Percentiles rank a stretch among this genome's conserved stretches.
Evolutionary conservation across 345 rosid genomes (phyloP).

Genomic region (Heritiera littoralis): DNA sequence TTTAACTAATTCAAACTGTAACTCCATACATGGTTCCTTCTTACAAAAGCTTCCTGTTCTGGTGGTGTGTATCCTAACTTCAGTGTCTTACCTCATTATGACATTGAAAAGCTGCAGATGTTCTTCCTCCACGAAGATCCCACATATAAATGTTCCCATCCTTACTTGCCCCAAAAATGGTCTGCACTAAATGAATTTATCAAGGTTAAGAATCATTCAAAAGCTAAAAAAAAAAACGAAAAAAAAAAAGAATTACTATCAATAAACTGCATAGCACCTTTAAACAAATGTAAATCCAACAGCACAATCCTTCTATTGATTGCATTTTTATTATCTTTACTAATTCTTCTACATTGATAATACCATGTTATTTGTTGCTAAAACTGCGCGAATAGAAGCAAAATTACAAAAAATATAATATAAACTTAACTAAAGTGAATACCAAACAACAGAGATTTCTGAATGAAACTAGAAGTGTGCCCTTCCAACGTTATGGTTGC

Average conservation of each 20-base stretch:
- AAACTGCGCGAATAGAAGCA: not conserved
- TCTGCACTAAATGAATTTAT: constrained; percentile 40
- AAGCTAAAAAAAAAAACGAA: constrained; percentile 16
- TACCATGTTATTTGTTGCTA: not conserved
- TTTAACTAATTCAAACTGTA: not conserved
- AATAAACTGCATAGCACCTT: not conserved
- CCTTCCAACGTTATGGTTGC: not conserved
- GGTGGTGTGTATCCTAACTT: not conserved
- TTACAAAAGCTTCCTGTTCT: not conserved
- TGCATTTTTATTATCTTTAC: not conserved
- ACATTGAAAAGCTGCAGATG: constrained; percentile 63
- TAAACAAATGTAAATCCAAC: not conserved
- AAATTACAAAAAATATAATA: not conserved
- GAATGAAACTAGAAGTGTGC: not conserved
- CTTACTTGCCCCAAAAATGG: constrained; percentile 76
- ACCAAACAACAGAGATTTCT: not conserved
- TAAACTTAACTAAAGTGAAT: not conserved
- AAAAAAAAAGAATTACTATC: not conserved
- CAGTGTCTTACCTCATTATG: constrained; percentile 53
- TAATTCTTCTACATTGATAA: not conserved
- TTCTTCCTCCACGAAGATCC: constrained; percentile 94
- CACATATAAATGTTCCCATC: constrained; percentile 68
- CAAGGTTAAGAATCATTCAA: constrained; percentile 14
- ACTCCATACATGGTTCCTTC: not conserved
- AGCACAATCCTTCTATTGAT: not conserved